Conservation (phyloP, 202 grass and related monocot genomes). For the Panicum hallii region DNA sequence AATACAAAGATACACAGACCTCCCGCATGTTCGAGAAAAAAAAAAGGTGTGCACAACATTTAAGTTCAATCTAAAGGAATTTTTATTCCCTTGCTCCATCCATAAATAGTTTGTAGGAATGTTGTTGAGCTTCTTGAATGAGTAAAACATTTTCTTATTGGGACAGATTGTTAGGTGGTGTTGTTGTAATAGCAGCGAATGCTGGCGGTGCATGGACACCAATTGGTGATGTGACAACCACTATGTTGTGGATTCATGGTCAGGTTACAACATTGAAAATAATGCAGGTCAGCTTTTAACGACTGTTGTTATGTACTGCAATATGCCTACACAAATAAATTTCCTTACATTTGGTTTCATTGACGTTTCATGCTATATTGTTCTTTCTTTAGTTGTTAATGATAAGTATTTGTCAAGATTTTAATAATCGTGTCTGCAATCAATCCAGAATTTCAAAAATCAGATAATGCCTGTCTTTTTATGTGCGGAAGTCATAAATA, state of each 20-base stretch:
- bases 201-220: slow-evolving; percentile 97
- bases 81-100: slow-evolving; percentile 21
- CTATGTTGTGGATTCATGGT: slow-evolving; percentile 98
- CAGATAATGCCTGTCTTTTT: background rate
- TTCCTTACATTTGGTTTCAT: slow-evolving; percentile 18
- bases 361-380: background rate
- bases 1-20: too few relatives aligned
- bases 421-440: background rate
- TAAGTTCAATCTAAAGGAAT: slow-evolving; percentile 12
- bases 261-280: slow-evolving; percentile 81
- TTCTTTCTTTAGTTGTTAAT: slow-evolving; percentile 9
- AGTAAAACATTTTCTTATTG: slow-evolving; percentile 51
- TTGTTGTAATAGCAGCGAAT: slow-evolving; percentile 97
- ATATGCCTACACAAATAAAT: slow-evolving; percentile 31
- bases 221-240: slow-evolving; percentile 99
- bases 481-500: background rate
- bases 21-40: too few relatives aligned
- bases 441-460: slow-evolving; percentile 18
- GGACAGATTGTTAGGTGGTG: slow-evolving; percentile 89
- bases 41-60: background rate
- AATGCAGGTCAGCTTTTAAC: slow-evolving; percentile 72
- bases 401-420: background rate
- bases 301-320: slow-evolving; percentile 17
- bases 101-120: slow-evolving; percentile 28
- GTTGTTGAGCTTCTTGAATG: slow-evolving; percentile 25